Base-by-base conservation (phyloP, 768 basidiomycete species). In the Hysterangium stoloniferum region DNA sequence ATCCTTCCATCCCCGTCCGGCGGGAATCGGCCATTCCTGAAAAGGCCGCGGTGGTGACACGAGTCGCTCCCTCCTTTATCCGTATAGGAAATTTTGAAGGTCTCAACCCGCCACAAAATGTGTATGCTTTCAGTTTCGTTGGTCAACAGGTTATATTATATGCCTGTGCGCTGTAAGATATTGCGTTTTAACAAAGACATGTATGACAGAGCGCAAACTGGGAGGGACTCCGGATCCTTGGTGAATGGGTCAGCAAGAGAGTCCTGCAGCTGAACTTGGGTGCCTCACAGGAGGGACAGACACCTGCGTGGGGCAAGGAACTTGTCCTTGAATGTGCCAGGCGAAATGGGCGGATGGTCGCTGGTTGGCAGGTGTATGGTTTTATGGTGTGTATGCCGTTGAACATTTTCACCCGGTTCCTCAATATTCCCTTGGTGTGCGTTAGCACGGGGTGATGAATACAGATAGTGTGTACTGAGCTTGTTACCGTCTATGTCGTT, bases 21-120 rank as follows among this genome's bases (percentile, higher is more conserved):
- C 79, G 96, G 35, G 96, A 99, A 61, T 49, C 59, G 22, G 38
- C 49, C 37, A 70, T 69, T 51, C 60, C 66, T 36, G 94, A 86
- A 68, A 77, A 71, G 0, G 86, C 84, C 0, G 84, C 80, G 57
- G 66, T 95, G 41, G 73, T 85, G 29, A 82, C 87, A 2, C 84
- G 93, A 32, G 67, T 95, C 35, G 89, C 93, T 0, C 87, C 90
- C 1, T 87, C 88, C 3, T 97, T 95, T 68, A 70, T 98, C 40
- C 86, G 95, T 31, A 86, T 98, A 48, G 96, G 96, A 28, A 82
- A 77, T 51, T 95, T 96, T 58, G 86, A 96, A 63, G 86, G 90
- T 0, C 67, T 93, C 37, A 89, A 84, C 54, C 84, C 85, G 3
- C 82, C 84, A 4, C 66, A 73, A 3, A 66, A 61, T 51, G 65